Percentiles rank a stretch among this genome's conserved stretches.
Evolutionary conservation across 2,329 filamentous ascomycete species (phyloP).

Genomic region (Ilyonectria sp.): DNA sequence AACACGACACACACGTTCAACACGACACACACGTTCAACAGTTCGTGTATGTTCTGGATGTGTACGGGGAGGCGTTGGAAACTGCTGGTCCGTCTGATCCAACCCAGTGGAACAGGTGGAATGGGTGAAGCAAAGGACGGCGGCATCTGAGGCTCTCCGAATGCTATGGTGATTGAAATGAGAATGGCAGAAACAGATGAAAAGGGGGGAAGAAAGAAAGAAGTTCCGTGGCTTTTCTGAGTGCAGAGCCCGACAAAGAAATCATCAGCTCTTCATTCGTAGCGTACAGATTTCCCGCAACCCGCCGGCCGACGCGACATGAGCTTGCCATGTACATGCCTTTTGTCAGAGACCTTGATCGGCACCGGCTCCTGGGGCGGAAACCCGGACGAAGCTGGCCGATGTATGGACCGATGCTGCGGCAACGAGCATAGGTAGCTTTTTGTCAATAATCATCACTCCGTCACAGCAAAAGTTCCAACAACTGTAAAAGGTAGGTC

Average conservation of each 20-base stretch:
- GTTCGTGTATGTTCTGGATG: neutral
- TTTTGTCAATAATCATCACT: no score
- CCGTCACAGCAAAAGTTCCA: no score
- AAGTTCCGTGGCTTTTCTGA: neutral
- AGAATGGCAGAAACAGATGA: no score
- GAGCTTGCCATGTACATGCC: slow-evolving; percentile 1
- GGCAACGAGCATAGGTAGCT: no score
- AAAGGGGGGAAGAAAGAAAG: no score
- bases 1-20: no score
- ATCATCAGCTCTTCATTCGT: neutral
- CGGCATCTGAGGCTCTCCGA: neutral
- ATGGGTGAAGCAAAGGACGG: neutral
- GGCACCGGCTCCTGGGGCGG: neutral
- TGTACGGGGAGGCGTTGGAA: no score
- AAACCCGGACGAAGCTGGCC: neutral
- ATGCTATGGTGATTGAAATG: no score
- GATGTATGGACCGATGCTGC: no score
- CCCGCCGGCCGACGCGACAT: neutral
- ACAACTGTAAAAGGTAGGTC: neutral
- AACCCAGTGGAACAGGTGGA: neutral
- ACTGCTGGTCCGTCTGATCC: no score
- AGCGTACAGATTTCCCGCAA: neutral
- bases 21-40: no score
- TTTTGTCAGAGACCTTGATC: neutral
- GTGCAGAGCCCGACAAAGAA: neutral